phyloP scores from a whole-genome alignment of 768 basidiomycete genomes.

The Gymnopilus junonius region DNA sequence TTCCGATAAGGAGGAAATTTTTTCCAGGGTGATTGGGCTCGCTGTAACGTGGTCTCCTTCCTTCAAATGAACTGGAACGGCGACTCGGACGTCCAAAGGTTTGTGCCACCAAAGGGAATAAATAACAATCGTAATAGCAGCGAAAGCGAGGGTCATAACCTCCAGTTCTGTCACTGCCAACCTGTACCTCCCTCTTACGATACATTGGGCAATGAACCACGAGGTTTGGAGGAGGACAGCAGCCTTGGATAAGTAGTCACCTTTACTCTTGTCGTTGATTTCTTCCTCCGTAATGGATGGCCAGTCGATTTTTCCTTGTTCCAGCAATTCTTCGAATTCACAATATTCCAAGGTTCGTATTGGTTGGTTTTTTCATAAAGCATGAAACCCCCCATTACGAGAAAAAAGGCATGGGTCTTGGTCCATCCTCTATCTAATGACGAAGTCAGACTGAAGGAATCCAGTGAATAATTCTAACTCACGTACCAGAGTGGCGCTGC shows the following conservation, averaged over 20 bases:
- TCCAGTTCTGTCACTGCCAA: constrained; percentile 40
- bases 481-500: constrained; percentile 5
- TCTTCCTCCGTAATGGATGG: constrained; percentile 23
- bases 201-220: constrained; percentile 39
- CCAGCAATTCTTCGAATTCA: constrained; percentile 16
- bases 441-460: too few relatives aligned
- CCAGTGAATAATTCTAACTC: neutral
- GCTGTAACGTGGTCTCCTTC: neutral
- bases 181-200: constrained; percentile 24
- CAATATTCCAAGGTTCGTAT: neutral
- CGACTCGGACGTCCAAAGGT: constrained; percentile 34
- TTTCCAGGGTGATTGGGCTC: neutral
- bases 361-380: constrained; percentile 24
- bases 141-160: constrained; percentile 38
- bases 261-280: constrained; percentile 34
- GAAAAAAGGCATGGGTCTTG: constrained; percentile 19
- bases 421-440: constrained; percentile 15
- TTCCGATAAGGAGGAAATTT: neutral
- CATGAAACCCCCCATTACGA: constrained; percentile 25
- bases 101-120: constrained; percentile 45
- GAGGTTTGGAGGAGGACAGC: constrained; percentile 35
- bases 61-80: constrained; percentile 5
- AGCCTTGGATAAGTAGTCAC: constrained; percentile 36
- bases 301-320: constrained; percentile 16
- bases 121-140: constrained; percentile 30